These are phyloP conservation scores for Pyracantha coccinea DNA, from an alignment of 331 rosid genomes.

Conservation along the genomic window DNA sequence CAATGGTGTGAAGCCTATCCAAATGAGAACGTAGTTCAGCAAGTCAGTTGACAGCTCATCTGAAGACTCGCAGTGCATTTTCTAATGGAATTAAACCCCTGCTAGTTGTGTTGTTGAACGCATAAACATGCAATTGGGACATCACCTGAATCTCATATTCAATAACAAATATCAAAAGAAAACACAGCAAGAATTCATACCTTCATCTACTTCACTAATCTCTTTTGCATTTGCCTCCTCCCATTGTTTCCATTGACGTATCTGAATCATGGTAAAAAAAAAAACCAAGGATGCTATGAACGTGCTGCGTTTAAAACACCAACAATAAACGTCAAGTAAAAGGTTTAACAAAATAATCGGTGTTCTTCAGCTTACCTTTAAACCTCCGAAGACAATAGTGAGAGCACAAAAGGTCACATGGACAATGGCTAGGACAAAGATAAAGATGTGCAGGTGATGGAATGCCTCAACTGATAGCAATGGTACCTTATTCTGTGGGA, in stretches of 20 bases:
- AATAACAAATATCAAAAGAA: background rate
- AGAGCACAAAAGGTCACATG: constrained; percentile 47
- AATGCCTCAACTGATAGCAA: constrained; percentile 34
- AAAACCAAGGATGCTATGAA: background rate
- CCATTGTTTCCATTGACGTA: constrained; percentile 45
- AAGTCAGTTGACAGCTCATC: background rate
- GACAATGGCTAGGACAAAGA: constrained; percentile 45
- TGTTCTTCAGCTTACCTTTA: constrained; percentile 24
- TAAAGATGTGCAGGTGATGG: constrained; percentile 50
- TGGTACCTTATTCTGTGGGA: constrained; percentile 34
- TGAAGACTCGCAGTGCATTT: background rate
- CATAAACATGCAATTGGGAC: background rate
- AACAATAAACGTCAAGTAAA: background rate
- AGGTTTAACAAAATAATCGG: background rate
- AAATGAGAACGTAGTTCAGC: background rate
- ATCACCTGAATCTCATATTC: background rate
- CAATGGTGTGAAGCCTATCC: no score
- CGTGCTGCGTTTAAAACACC: no score
- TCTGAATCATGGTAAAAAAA: constrained; percentile 13
- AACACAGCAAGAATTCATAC: constrained; percentile 10
- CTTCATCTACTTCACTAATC: constrained; percentile 15
- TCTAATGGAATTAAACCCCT: background rate
- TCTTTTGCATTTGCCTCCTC: constrained; percentile 29
- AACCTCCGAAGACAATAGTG: constrained; percentile 38
- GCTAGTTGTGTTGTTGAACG: background rate